Evolutionary conservation across 2,329 filamentous ascomycete species (phyloP), one percentile per base, ranked within the genome.

Genomic region (Blastomyces percursus): DNA sequence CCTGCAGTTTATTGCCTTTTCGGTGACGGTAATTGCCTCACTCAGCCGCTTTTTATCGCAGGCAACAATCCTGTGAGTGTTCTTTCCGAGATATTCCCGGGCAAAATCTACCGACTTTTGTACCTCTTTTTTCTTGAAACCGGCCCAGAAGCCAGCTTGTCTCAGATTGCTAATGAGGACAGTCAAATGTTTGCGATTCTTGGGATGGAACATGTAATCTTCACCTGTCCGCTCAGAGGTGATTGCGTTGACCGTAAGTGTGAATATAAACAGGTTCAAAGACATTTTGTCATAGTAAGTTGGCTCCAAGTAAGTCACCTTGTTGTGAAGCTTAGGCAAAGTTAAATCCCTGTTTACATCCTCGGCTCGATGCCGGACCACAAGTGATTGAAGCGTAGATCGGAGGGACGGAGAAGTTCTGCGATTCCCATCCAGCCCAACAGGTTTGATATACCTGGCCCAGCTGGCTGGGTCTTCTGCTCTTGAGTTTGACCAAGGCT

Each of bases 191-290:
- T 85, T 87, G 38, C 83, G 78, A 68, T 92, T 92, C 14, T 82
- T 85, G 0, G 84, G 82, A 68, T 96, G 89, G 68, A 96, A 96
- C 66, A 97, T 87, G 71, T 96, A 96, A 71, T 96, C 92, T 62
- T 84, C 80, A 68, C 93, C 93, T 0, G 83, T 85, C 12, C 92
- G 81, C 70, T 96, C 90, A 5, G 91, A 96, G 30, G 92, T 92
- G 0, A 97, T 86, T 0, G 91, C 86, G 71, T 97, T 97, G 67
- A 90, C 87, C 1, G 89, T 86, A 56, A 96, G 84, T 71, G 90
- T 86, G 75, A 94, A 88, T 0, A 90, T 84, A 70, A 96, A 96
- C 0, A 95, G 76, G 67, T 96, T 96, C 32, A 92, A 80, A 0
- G 87, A 90, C 11, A 96, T 74, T 69, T 86, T 90, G 73, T 96